These are phyloP conservation scores for Strobilomyces dryophilus DNA, from an alignment of 768 basidiomycete species.

Conservation along the genomic window DNA sequence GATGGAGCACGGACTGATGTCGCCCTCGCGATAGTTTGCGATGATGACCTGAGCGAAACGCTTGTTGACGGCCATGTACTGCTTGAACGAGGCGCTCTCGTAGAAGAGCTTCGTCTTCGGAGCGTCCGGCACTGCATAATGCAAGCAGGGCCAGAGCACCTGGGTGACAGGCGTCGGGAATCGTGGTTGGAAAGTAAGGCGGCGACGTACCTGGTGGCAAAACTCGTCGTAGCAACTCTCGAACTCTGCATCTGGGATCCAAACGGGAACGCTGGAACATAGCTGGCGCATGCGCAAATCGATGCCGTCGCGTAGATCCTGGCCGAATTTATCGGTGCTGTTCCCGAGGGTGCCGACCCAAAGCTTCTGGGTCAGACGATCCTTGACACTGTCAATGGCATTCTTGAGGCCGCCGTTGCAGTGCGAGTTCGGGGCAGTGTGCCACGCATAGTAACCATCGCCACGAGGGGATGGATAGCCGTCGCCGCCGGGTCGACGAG, in stretches of 20 bases:
- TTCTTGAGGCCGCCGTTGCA: slow-evolving; percentile 85
- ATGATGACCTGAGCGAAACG: slow-evolving; percentile 86
- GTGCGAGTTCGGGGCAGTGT: slow-evolving; percentile 60
- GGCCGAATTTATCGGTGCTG: slow-evolving; percentile 59
- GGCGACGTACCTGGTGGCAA: slow-evolving; percentile 66
- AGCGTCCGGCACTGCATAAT: slow-evolving; percentile 84
- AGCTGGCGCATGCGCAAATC: slow-evolving; percentile 45
- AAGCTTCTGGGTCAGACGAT: slow-evolving; percentile 45
- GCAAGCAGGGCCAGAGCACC: slow-evolving; percentile 84
- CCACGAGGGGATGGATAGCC: slow-evolving; percentile 29
- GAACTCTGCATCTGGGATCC: slow-evolving; percentile 81
- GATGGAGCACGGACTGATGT: slow-evolving; percentile 50
- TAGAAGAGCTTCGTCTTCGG: slow-evolving; percentile 81
- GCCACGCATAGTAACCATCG: slow-evolving; percentile 34
- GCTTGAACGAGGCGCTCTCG: slow-evolving; percentile 75
- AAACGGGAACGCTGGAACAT: slow-evolving; percentile 52
- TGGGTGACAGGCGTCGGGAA: slow-evolving; percentile 15
- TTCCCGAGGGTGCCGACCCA: slow-evolving; percentile 76
- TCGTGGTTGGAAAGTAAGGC: slow-evolving; percentile 7
- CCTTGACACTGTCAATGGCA: slow-evolving; percentile 65
- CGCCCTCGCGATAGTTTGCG: slow-evolving; percentile 78
- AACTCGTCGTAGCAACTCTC: slow-evolving; percentile 80
- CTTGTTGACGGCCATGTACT: slow-evolving; percentile 87
- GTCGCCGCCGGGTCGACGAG: slow-evolving; percentile 36
- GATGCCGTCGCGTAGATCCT: slow-evolving; percentile 52